Percentiles rank a stretch among this genome's conserved stretches.
Conservation (phyloP, 2,329 filamentous ascomycete genomes). For the Sarocladium strictum region DNA sequence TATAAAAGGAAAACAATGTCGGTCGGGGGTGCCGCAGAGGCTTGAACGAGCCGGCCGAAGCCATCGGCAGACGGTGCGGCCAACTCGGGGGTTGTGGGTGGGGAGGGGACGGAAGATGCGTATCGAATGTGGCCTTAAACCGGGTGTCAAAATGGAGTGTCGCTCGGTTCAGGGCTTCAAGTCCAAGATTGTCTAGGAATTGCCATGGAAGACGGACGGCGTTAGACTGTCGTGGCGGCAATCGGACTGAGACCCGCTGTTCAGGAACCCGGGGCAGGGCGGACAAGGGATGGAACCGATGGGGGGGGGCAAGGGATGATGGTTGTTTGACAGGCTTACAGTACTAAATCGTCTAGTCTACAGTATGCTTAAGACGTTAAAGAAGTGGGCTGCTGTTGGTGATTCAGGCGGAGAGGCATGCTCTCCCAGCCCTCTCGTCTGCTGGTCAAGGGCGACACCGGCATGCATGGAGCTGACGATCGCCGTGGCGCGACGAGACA, state of each 20-base stretch:
- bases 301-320: not conserved
- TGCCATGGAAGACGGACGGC: not conserved
- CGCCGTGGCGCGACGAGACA: no score
- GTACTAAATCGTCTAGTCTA: no score
- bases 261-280: not conserved
- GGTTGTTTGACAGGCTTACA: not conserved
- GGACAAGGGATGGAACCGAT: not conserved
- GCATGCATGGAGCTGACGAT: not conserved
- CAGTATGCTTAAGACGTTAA: not conserved
- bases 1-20: not conserved
- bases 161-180: no score
- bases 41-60: constrained; percentile 8
- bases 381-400: no score
- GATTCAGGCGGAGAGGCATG: no score
- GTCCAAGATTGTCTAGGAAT: not conserved
- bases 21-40: not conserved
- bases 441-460: not conserved
- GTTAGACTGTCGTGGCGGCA: constrained; percentile 6
- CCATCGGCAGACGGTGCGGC: constrained; percentile 1
- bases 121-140: not conserved
- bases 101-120: not conserved
- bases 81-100: not conserved
- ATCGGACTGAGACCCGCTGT: constrained; percentile 7
- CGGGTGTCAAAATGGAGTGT: not conserved
- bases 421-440: not conserved